Percentiles rank a stretch among this genome's conserved stretches.
Evolutionary conservation across 1,284 basidiomycete genomes (phyloP).

Genomic region (Cerrena zonata): DNA sequence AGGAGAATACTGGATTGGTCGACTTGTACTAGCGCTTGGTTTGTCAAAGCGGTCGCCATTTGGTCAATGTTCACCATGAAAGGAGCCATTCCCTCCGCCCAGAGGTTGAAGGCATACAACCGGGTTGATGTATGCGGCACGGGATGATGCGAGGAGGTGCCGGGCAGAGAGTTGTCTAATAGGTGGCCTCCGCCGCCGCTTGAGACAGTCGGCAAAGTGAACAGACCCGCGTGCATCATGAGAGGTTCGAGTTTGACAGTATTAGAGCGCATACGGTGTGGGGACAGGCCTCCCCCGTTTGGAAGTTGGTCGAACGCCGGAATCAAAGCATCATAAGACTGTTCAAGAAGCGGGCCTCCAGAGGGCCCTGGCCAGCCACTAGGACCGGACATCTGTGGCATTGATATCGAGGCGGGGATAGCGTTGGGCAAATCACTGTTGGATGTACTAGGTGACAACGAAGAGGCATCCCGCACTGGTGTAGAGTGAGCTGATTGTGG

Average conservation of each 20-base stretch:
- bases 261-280: constrained; percentile 11
- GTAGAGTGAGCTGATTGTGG: constrained; percentile 8
- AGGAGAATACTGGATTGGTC: constrained; percentile 34
- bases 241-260: constrained; percentile 28
- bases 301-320: background rate
- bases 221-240: constrained; percentile 24
- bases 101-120: constrained; percentile 31
- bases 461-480: constrained; percentile 14
- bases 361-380: background rate
- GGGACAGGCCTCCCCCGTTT: constrained; percentile 13
- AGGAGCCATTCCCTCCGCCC: constrained; percentile 63
- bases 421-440: background rate
- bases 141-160: constrained; percentile 5
- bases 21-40: constrained; percentile 24
- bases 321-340: background rate
- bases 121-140: constrained; percentile 17
- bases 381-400: background rate
- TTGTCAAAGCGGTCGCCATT: constrained; percentile 27
- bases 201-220: constrained; percentile 20
- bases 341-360: background rate
- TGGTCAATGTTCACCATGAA: constrained; percentile 50
- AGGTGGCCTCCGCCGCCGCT: constrained; percentile 13
- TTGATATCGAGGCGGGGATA: background rate
- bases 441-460: constrained; percentile 1
- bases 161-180: background rate